A percentile compares a stretch with the other conserved stretches of the same genome.
Conservation (phyloP, 345 rosid genomes). For the Salix exigua region DNA sequence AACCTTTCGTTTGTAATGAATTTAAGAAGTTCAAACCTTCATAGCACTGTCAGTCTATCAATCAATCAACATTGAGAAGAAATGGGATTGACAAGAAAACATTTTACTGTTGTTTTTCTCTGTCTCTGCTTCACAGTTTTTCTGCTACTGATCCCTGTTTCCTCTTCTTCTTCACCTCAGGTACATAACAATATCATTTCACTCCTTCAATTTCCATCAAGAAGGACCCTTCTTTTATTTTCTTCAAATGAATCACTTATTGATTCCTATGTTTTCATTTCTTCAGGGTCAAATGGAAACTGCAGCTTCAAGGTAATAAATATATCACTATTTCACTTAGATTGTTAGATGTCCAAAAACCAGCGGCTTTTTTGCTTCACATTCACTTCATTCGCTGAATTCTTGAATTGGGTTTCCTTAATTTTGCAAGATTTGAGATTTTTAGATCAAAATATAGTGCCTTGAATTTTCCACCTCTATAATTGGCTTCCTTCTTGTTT, state of each 20-base stretch:
- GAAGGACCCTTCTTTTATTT: not conserved
- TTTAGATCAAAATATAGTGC: not conserved
- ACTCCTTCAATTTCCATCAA: not conserved
- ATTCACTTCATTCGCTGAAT: not conserved
- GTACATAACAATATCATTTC: slow-evolving; percentile 25
- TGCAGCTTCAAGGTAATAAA: slow-evolving; percentile 41
- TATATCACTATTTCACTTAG: too few relatives aligned
- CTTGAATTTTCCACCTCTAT: not conserved
- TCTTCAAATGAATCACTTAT: not conserved
- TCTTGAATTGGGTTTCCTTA: slow-evolving; percentile 3
- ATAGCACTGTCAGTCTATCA: too few relatives aligned
- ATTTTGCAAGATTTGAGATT: not conserved
- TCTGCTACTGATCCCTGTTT: not conserved
- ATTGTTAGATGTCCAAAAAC: not conserved
- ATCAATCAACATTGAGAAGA: too few relatives aligned
- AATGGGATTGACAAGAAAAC: too few relatives aligned
- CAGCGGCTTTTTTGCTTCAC: not conserved
- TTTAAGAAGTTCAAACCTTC: too few relatives aligned
- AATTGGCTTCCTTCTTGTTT: not conserved
- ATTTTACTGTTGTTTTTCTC: slow-evolving; percentile 5
- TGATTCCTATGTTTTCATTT: slow-evolving; percentile 6
- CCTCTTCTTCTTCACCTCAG: slow-evolving; percentile 39
- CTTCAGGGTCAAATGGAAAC: slow-evolving; percentile 41
- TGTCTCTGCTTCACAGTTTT: slow-evolving; percentile 15
- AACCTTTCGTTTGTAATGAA: too few relatives aligned